phyloP scores from a whole-genome alignment of 495 filamentous ascomycete species.

The Penicillium tannophilum region DNA sequence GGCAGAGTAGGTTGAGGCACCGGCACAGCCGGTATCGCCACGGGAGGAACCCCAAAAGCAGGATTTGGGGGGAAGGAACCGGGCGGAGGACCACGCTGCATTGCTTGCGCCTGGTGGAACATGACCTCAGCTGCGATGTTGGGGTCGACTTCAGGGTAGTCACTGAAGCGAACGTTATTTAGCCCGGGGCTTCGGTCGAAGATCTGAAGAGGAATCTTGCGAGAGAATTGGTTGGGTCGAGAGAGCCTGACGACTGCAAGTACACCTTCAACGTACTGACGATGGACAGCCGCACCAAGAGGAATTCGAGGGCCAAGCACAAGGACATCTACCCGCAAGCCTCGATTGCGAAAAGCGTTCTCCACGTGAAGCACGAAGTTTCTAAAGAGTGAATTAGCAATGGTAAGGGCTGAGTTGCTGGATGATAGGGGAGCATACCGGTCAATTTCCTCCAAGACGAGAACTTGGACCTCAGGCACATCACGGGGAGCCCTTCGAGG shows the following conservation, averaged over 20 bases:
- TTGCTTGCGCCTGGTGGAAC: constrained; percentile 66
- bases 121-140: constrained; percentile 78
- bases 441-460: constrained; percentile 79
- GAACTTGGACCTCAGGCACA: constrained; percentile 88
- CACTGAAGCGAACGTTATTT: constrained; percentile 75
- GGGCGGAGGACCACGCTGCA: constrained; percentile 46
- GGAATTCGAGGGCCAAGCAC: constrained; percentile 76
- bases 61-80: constrained; percentile 47
- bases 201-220: constrained; percentile 76
- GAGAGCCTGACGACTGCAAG: constrained; percentile 79
- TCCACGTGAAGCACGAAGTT: constrained; percentile 84
- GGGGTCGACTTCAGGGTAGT: constrained; percentile 82
- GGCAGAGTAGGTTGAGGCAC: constrained; percentile 37
- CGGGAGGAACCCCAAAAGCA: constrained; percentile 45
- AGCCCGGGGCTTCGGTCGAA: constrained; percentile 77
- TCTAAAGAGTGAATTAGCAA: constrained; percentile 36
- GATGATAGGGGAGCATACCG: constrained; percentile 45
- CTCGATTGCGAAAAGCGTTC: constrained; percentile 66
- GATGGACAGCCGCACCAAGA: constrained; percentile 73
- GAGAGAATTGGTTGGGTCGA: constrained; percentile 62
- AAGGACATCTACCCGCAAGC: constrained; percentile 74
- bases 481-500: constrained; percentile 73
- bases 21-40: constrained; percentile 35
- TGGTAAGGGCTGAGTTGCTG: not conserved
- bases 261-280: constrained; percentile 88